A percentile compares a stretch with the other conserved stretches of the same genome.
Conservation (phyloP, 1,139 yeast species). For the Geotrichum australiense region DNA sequence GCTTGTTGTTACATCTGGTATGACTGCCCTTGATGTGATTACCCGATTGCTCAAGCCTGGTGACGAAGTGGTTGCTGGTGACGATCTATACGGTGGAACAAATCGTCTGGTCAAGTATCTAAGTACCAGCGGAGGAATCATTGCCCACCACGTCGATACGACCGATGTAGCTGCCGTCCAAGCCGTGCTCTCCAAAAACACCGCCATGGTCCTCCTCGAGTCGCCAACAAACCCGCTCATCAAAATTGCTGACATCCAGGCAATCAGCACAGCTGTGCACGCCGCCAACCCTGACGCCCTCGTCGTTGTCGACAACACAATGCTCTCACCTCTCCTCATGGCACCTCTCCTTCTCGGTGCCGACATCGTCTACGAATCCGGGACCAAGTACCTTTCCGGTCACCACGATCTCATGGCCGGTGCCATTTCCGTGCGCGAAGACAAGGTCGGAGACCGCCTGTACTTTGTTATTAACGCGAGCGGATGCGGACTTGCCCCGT, state of each 20-base stretch:
- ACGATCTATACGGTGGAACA: conserved; percentile 89
- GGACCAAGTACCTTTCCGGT: conserved; percentile 85
- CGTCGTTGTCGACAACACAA: conserved; percentile 88
- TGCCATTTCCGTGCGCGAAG: conserved; percentile 61
- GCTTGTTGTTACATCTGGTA: conserved; percentile 81
- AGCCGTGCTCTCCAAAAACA: conserved; percentile 39
- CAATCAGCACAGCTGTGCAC: conserved; percentile 62
- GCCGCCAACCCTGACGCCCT: conserved; percentile 56
- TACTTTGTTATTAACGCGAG: conserved; percentile 79
- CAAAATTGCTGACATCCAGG: conserved; percentile 72
- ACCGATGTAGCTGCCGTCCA: conserved; percentile 56
- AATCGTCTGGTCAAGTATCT: conserved; percentile 75
- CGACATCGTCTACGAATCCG: conserved; percentile 88
- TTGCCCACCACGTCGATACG: conserved; percentile 75
- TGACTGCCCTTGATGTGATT: conserved; percentile 87
- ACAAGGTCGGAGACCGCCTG: conserved; percentile 57
- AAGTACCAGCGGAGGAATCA: conserved; percentile 57
- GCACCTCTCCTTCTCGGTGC: conserved; percentile 80
- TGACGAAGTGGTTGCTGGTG: conserved; percentile 85
- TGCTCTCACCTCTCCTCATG: conserved; percentile 89
- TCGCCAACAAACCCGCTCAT: conserved; percentile 90
- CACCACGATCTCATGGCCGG: conserved; percentile 98
- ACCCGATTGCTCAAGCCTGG: conserved; percentile 66
- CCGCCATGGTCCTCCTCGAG: conserved; percentile 74
- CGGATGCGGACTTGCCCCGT: conserved; percentile 87